Base-by-base conservation (phyloP, 108 stramenopile genomes). In the Cylindrotheca closterium region DNA sequence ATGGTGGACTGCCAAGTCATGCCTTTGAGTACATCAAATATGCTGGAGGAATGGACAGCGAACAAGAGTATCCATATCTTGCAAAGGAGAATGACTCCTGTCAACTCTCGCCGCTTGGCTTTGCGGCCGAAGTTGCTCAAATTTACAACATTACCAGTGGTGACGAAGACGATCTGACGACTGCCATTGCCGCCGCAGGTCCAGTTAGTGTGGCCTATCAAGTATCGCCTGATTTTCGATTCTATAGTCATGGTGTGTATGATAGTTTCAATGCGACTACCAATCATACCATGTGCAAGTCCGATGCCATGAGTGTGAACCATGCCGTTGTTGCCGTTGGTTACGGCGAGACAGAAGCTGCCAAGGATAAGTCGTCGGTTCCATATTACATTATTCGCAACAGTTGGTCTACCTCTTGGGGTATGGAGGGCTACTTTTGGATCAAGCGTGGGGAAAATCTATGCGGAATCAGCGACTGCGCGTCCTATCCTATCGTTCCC, bases 271-370 rank as follows among this genome's bases (percentile, higher is more conserved):
- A 79, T 47, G 78, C 70, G 48, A 87, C 74, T 0, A 74, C 74
- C 62, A 62, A 79, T 0, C 52, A 67, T 28, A 75, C 71, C 55
- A 76, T 80, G 74, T 80, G 79, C 56, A 12, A 72, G n/a, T 57
- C 49, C 21, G 60, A 31, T 29, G 24, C 74, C 18, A 47, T 32
- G 53, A 74, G 83, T 51, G 77, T 91, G 51, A 81, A 90, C 67
- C 88, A 90, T 67, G 88, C 82, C 2, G 88, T 90, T 15, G 80
- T 90, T 15, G 84, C 79, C n/a, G 88, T 91, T 29, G 89, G 86
- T 29, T 83, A 83, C 58, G 89, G 88, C 30, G 23, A 45, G 34
- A 64, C 63, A 2, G 63, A 52, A 25, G 30, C 26, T 2, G 51
- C 2, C 19, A 15, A 2, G 5, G 58, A 59, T 2, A 34, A 34